Base-by-base conservation (phyloP, 2,329 filamentous ascomycete species). In the Penicillium italicum region DNA sequence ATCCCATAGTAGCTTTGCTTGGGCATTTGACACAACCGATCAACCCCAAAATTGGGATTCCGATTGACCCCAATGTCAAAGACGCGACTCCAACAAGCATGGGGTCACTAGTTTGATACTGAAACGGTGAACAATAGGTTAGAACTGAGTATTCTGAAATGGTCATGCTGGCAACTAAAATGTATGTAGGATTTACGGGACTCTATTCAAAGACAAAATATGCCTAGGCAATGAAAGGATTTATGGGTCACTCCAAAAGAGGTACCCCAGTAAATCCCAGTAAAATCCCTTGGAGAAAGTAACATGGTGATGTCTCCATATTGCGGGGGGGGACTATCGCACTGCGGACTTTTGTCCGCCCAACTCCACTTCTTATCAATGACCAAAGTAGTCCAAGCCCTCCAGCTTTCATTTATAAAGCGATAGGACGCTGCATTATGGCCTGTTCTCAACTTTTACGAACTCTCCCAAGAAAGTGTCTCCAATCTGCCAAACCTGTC, bases 341-440 rank as follows among this genome's bases (percentile, higher is more conserved):
- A 45, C 14, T 28, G 22, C 53, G 47, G 53, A 51, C 47, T 40
- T 40, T 34, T 34, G 53, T 55, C 53, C 47, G 53, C 24, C 16
- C 33, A 28, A 28, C 53, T 51, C 50, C 50, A 53, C 42, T 47
- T 42, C 46, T 55, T 55, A 55, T 55, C 53, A 55, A 37, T 18
- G 37, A 12, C 20, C 16, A 42, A 26, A 28, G 40, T 42, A 30
- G 33, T 53, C 46, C 46, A 43, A 12, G 12, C 42, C 12, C 42
- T 31, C 44, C 33, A 26, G 28, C 20, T 20, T n/a, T n/a, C 22
- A 6, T 31, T 36, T 51, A 51, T 34, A 41, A 55, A 28, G 33
- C 47, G 24, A 30, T 34, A 18, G 31, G 7, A 42, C 24, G 5
- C 28, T 14, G 5, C 22, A 34, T 30, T 14, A 51, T 51, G 53